These are phyloP conservation scores for Curvularia sp. DNA, from an alignment of 2,329 filamentous ascomycete species.

Conservation along the genomic window DNA sequence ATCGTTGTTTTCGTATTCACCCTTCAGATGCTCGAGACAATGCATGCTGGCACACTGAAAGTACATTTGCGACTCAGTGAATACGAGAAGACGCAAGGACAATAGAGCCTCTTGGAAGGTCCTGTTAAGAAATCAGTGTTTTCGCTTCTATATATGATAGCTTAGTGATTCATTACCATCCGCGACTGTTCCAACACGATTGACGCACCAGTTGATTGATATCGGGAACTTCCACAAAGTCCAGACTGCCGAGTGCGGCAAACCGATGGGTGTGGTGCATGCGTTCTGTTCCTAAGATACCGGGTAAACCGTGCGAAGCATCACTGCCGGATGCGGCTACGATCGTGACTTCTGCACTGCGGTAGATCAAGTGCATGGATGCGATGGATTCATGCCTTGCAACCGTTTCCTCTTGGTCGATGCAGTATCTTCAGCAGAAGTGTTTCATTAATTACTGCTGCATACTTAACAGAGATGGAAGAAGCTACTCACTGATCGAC, in stretches of 20 bases:
- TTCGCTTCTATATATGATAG: not conserved
- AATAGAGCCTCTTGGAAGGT: constrained; percentile 53
- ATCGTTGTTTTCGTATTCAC: too few relatives aligned
- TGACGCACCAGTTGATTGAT: not conserved
- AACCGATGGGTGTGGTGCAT: not conserved
- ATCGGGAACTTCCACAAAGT: not conserved
- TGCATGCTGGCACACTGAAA: constrained; percentile 37
- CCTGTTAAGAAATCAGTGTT: constrained; percentile 24
- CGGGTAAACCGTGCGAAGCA: constrained; percentile 7
- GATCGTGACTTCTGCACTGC: constrained; percentile 18
- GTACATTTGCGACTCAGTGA: constrained; percentile 43
- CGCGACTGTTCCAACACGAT: constrained; percentile 2
- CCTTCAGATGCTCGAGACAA: not conserved
- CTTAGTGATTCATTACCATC: not conserved
- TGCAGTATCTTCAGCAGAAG: constrained; percentile 5
- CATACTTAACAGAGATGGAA: not conserved
- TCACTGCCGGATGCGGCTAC: constrained; percentile 11
- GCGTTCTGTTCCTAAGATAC: not conserved
- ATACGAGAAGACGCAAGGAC: constrained; percentile 48
- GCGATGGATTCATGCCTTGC: constrained; percentile 11
- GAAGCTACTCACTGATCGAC: not conserved
- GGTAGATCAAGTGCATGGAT: constrained; percentile 22
- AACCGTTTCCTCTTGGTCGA: constrained; percentile 7
- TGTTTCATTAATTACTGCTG: not conserved
- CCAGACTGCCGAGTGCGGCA: not conserved